Base-by-base conservation (phyloP, 2,329 filamentous ascomycete genomes). In the Ascochyta pisi region DNA sequence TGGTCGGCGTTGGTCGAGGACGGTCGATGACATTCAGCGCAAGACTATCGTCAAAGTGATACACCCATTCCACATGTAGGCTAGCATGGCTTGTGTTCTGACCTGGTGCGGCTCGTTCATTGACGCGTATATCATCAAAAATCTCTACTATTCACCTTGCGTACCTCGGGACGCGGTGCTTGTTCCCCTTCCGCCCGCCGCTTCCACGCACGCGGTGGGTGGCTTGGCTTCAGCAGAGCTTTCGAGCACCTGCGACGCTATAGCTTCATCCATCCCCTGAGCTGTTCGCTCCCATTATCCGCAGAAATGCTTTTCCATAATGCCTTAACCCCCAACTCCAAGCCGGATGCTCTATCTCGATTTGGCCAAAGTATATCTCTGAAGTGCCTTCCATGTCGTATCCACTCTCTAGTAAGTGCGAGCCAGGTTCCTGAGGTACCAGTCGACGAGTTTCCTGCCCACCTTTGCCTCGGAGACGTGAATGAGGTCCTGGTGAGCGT, bases 381-480 rank as follows among this genome's bases (percentile, higher is more conserved):
- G 39, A 29, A 50, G 51, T 42, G 35, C 47, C 53, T 58, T 42
- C 37, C 40, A 22, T 38, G 24, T 48, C 37, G 35, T 46, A 16
- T 52, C 50, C 23, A 41, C 53, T 26, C 41, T 64, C 64, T 89
- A 96, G 83, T 99, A 99, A 56, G 93, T 96, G 77, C 95, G 89
- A 58, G 93, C 91, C 73, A 99, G 83, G 83, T 99, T 99, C 76
- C 95, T 89, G 75, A 99, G 86, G 79, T 99, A 99, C 95, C 95
- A 99, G 80, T 99, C 95, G 64, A 99, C 94, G 73, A 99, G 83
- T 82, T 95, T 96, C 71, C 95, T 87, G 74, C 95, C 95, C 58
- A 97, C 92, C 88, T 99, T 99, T 67, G 94, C 94, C 81, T 99
- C 95, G 56, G 94, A 97, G 68, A 99, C 95, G 80, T 99, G 95